Base-by-base conservation (phyloP, 228 moss, liverwort and hornwort species). In the Sphagnum fallax region DNA sequence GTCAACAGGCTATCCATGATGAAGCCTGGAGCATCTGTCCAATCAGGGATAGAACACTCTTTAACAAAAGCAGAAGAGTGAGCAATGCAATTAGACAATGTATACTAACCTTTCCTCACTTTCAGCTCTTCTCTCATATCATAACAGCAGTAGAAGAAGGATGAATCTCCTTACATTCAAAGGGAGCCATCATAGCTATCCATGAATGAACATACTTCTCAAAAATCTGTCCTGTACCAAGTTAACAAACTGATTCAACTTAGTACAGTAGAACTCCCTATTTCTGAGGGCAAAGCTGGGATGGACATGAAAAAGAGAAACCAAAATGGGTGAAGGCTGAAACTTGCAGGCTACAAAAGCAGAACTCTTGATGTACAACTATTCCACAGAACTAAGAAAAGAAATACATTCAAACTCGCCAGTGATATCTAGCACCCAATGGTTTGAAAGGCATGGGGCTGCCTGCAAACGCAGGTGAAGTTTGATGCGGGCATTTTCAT, bases 1-100 rank as follows among this genome's bases (percentile, higher is more conserved):
- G 96, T 96, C 61, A 96, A 81, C 16, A 96, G 83, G 69, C 89
- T 89, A 79, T 96, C 96, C 88, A 90, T 82, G 71, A 96, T 91
- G 68, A 93, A 96, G n/a, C 91, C 96, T 4, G 96, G 96, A 50
- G 96, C 96, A 79, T 92, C 92, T 95, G 87, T 49, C 73, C 32
- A 32, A 2, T 32, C 32, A 3, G 2, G 2, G 32, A 32, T 32
- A 32, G 2, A 32, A 32, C 32, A 32, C 32, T 32, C 32, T 32
- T 32, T 32, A 32, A 32, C 32, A 32, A 32, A 32, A 32, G 32
- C 32, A 32, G 32, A 32, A 32, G 32, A 32, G 32, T 32, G 32
- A 58, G 1, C 57, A 58, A 9, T 58, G 1, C 9, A 65, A 5
- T 11, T 65, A 65, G 11, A 65, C 5, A 32, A 32, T 32, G 32